These are phyloP conservation scores for Massarina eburnea DNA, from an alignment of 2,329 filamentous ascomycete species.

Conservation along the genomic window DNA sequence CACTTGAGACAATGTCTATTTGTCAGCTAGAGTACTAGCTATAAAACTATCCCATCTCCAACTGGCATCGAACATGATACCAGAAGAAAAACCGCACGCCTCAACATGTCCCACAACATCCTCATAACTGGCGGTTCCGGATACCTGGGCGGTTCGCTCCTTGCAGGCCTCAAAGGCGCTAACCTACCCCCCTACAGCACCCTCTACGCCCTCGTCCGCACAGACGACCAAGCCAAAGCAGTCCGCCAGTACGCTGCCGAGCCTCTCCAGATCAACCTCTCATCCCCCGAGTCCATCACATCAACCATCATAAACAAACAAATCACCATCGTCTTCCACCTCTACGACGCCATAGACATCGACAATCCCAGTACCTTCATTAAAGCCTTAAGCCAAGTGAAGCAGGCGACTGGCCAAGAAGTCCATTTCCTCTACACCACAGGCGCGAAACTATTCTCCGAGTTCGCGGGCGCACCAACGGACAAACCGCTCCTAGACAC, in stretches of 20 bases:
- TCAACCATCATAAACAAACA: slow-evolving; percentile 44
- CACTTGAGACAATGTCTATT: too few species aligned
- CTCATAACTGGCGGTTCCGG: slow-evolving; percentile 57
- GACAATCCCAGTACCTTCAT: slow-evolving; percentile 47
- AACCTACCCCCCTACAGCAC: slow-evolving; percentile 47
- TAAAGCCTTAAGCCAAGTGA: slow-evolving; percentile 49
- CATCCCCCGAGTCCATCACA: slow-evolving; percentile 40
- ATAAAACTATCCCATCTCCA: not conserved
- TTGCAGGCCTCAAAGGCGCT: slow-evolving; percentile 43
- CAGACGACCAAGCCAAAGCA: slow-evolving; percentile 47
- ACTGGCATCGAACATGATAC: not conserved
- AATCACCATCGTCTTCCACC: slow-evolving; percentile 54
- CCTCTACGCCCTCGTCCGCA: slow-evolving; percentile 53
- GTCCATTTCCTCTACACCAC: slow-evolving; percentile 57
- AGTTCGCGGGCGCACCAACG: slow-evolving; percentile 48
- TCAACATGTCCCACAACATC: slow-evolving; percentile 41
- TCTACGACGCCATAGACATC: slow-evolving; percentile 46
- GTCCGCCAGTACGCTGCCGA: slow-evolving; percentile 49
- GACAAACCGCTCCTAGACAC: slow-evolving; percentile 48
- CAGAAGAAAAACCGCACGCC: not conserved
- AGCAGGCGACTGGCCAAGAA: slow-evolving; percentile 42
- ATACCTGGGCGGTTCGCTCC: slow-evolving; percentile 56
- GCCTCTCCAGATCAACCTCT: slow-evolving; percentile 46
- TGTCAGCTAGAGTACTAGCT: too few species aligned
- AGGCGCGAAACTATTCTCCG: slow-evolving; percentile 57